Conservation (phyloP, 163 green algal species). For the Chlamydomonas reinhardtii region DNA sequence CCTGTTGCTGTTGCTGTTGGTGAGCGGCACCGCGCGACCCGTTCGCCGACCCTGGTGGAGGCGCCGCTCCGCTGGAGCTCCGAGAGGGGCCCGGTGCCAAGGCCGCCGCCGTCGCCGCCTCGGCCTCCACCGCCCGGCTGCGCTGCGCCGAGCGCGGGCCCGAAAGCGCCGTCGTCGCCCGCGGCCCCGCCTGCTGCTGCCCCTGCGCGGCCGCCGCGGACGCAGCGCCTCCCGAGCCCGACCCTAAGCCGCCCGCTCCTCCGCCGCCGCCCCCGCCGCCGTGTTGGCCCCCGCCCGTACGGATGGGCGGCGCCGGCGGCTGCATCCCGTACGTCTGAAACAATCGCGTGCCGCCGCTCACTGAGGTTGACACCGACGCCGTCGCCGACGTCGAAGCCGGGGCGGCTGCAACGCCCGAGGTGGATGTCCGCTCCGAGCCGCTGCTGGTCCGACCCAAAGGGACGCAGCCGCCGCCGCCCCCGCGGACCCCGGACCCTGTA, state of each 20-base stretch:
- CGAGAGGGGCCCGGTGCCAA: background rate
- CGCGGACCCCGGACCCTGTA: no score
- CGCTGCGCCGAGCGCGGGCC: constrained; percentile 25
- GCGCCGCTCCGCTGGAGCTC: no score
- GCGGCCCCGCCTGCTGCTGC: constrained; percentile 32
- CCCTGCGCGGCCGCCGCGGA: constrained; percentile 2
- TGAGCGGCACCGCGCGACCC: no score
- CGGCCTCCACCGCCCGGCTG: background rate
- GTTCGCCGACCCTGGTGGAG: no score
- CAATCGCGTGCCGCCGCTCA: background rate
- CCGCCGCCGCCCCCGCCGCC: no score
- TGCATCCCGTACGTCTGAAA: constrained; percentile 25
- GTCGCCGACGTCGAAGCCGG: background rate
- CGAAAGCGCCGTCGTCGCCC: constrained; percentile 25
- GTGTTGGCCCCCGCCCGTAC: no score
- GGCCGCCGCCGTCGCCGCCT: background rate
- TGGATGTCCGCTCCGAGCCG: no score
- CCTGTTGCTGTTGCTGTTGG: no score
- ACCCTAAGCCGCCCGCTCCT: no score
- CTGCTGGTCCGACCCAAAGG: no score
- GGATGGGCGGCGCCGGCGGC: background rate
- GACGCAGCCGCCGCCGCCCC: no score
- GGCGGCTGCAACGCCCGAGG: background rate
- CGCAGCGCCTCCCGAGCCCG: background rate
- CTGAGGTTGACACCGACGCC: no score